phyloP scores from a whole-genome alignment of 1,139 yeast genomes.

The Nakaseomyces glabratus region DNA sequence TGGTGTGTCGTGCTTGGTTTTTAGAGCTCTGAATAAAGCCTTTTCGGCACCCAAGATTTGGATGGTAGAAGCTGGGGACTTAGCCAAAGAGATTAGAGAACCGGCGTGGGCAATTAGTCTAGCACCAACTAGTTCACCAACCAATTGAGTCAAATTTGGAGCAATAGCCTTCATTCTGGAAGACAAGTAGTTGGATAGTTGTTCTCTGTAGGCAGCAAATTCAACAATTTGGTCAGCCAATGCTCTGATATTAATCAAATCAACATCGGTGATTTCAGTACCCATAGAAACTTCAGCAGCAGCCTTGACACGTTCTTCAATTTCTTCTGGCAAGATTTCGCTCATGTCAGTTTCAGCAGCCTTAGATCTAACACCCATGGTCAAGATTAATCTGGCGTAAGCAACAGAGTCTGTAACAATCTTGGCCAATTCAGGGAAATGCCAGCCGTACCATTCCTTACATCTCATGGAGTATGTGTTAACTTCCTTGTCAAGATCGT shows the following conservation, averaged over 20 bases:
- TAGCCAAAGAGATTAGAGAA: constrained; percentile 84
- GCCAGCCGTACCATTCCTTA: constrained; percentile 99
- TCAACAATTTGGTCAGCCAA: constrained; percentile 94
- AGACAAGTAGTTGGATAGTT: constrained; percentile 75
- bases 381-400: constrained; percentile 81
- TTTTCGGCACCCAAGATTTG: constrained; percentile 99
- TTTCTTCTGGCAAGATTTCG: constrained; percentile 85
- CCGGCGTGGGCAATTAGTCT: constrained; percentile 97
- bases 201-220: constrained; percentile 90
- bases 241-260: constrained; percentile 74
- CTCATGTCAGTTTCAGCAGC: constrained; percentile 87
- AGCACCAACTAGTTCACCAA: constrained; percentile 98
- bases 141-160: constrained; percentile 89
- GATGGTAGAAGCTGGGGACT: constrained; percentile 97
- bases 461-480: constrained; percentile 97
- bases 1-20: constrained; percentile 98
- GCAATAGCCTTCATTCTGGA: constrained; percentile 98
- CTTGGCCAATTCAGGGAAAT: constrained; percentile 98
- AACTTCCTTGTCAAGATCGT: constrained; percentile 93
- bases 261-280: constrained; percentile 86
- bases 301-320: constrained; percentile 71
- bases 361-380: constrained; percentile 91
- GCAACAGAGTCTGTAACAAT: constrained; percentile 93
- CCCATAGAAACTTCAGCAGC: constrained; percentile 99
- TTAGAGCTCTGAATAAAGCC: constrained; percentile 95